phyloP scores from a whole-genome alignment of 2,329 filamentous ascomycete species.

The Alternaria novae-zelandiae region DNA sequence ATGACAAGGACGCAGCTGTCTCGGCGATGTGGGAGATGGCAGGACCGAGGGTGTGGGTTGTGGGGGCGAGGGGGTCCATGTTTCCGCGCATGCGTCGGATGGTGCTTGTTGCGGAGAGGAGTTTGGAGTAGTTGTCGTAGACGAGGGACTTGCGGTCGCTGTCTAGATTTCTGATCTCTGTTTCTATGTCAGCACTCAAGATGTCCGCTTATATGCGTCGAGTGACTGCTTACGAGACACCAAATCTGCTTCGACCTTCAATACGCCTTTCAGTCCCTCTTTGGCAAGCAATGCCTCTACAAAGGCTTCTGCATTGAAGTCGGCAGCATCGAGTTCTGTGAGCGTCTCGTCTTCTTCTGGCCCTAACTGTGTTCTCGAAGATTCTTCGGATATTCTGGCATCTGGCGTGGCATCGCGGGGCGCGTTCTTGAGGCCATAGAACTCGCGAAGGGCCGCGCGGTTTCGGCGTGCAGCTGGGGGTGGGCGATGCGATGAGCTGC shows the following conservation, averaged over 20 bases:
- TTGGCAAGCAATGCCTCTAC: slow-evolving; percentile 67
- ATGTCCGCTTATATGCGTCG: neutral
- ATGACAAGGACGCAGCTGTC: slow-evolving; percentile 56
- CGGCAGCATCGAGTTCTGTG: slow-evolving; percentile 72
- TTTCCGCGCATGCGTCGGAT: slow-evolving; percentile 86
- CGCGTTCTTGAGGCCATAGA: slow-evolving; percentile 79
- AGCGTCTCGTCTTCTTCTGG: slow-evolving; percentile 64
- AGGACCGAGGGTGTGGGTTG: slow-evolving; percentile 74
- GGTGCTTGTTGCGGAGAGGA: slow-evolving; percentile 95
- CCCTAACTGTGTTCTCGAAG: slow-evolving; percentile 37
- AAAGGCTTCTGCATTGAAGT: slow-evolving; percentile 76
- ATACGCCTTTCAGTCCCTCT: slow-evolving; percentile 70
- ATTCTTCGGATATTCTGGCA: slow-evolving; percentile 41
- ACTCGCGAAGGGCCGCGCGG: slow-evolving; percentile 87
- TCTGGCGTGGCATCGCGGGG: slow-evolving; percentile 33
- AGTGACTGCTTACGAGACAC: slow-evolving; percentile 54
- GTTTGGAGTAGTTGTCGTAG: slow-evolving; percentile 97
- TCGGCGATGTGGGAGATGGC: slow-evolving; percentile 78
- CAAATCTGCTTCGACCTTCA: slow-evolving; percentile 73
- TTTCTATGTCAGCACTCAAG: neutral
- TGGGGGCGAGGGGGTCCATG: slow-evolving; percentile 79
- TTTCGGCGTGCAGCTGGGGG: slow-evolving; percentile 66
- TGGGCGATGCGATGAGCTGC: slow-evolving; percentile 23
- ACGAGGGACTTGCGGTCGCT: slow-evolving; percentile 96
- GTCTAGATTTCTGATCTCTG: slow-evolving; percentile 85